Evolutionary conservation across 31 red algal species (phyloP).

Genomic region (Endocladia muricata): DNA sequence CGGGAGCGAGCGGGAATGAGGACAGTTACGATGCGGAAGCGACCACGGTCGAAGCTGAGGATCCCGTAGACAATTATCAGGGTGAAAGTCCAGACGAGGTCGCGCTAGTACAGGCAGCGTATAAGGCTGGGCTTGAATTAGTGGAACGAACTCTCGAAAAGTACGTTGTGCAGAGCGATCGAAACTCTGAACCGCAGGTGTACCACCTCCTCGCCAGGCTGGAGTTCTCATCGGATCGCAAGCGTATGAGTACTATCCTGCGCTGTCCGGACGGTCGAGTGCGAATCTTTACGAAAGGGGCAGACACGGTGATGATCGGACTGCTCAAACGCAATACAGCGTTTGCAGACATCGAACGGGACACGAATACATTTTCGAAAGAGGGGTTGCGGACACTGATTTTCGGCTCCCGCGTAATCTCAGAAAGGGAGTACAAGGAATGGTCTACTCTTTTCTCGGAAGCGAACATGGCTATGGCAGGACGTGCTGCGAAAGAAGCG

Average conservation of each 20-base stretch:
- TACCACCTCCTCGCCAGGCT: slow-evolving; percentile 75
- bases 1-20: slow-evolving; percentile 13
- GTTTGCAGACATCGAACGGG: slow-evolving; percentile 1
- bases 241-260: slow-evolving; percentile 78
- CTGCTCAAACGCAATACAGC: slow-evolving; percentile 23
- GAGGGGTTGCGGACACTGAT: slow-evolving; percentile 89
- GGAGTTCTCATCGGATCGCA: slow-evolving; percentile 80
- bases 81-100: slow-evolving; percentile 96
- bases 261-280: slow-evolving; percentile 49
- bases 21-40: neutral
- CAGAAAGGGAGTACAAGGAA: slow-evolving; percentile 36
- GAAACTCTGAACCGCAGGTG: neutral
- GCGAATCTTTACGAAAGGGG: slow-evolving; percentile 82
- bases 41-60: too few species aligned
- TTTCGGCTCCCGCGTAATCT: slow-evolving; percentile 52
- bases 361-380: slow-evolving; percentile 72
- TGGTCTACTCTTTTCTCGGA: slow-evolving; percentile 48
- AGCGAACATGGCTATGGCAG: slow-evolving; percentile 46
- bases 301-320: slow-evolving; percentile 77
- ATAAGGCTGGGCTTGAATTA: slow-evolving; percentile 63
- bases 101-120: slow-evolving; percentile 73
- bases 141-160: slow-evolving; percentile 31
- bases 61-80: slow-evolving; percentile 41
- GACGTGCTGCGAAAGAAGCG: slow-evolving; percentile 19
- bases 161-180: slow-evolving; percentile 11